phyloP scores from a whole-genome alignment of 1,139 yeast genomes.

The Geotrichum aggregatum region DNA sequence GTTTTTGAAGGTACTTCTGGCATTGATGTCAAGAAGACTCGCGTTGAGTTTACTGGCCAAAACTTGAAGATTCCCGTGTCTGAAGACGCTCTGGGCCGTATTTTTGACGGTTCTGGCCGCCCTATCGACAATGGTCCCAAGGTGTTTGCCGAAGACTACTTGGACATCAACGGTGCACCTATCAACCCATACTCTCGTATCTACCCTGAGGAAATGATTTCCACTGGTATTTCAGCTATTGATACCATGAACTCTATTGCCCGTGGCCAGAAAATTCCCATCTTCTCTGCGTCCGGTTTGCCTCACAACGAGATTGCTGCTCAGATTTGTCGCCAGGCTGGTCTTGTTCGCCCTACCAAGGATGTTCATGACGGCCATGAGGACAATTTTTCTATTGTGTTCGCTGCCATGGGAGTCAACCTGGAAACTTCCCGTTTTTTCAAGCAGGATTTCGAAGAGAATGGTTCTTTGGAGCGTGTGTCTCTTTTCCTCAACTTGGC shows the following conservation, averaged over 20 bases:
- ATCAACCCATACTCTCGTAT: conserved; percentile 97
- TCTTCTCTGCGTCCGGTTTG: conserved; percentile 97
- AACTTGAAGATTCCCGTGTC: conserved; percentile 89
- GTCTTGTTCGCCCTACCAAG: conserved; percentile 96
- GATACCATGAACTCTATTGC: conserved; percentile 99
- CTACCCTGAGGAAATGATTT: conserved; percentile 98
- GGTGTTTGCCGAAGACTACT: conserved; percentile 95
- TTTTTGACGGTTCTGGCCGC: conserved; percentile 97
- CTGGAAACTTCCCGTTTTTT: conserved; percentile 88
- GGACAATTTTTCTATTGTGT: conserved; percentile 96
- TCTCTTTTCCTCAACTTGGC: conserved; percentile 95
- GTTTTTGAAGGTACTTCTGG: conserved; percentile 98
- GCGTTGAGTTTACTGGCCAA: conserved; percentile 95
- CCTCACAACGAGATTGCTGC: conserved; percentile 99
- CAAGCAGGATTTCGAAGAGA: conserved; percentile 98
- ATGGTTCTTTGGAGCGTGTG: conserved; percentile 96
- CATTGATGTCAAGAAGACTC: conserved; percentile 93
- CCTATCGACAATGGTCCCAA: conserved; percentile 98
- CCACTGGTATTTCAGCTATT: conserved; percentile 96
- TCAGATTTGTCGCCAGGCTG: conserved; percentile 99
- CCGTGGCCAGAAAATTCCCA: conserved; percentile 98
- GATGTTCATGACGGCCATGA: conserved; percentile 99
- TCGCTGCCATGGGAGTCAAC: conserved; percentile 98
- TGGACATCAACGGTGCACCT: conserved; percentile 98
- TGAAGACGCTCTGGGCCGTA: conserved; percentile 96